A percentile compares a stretch with the other conserved stretches of the same genome.
phyloP scores from a whole-genome alignment of 1,284 basidiomycete genomes.

The Porogramme epimiltina region DNA sequence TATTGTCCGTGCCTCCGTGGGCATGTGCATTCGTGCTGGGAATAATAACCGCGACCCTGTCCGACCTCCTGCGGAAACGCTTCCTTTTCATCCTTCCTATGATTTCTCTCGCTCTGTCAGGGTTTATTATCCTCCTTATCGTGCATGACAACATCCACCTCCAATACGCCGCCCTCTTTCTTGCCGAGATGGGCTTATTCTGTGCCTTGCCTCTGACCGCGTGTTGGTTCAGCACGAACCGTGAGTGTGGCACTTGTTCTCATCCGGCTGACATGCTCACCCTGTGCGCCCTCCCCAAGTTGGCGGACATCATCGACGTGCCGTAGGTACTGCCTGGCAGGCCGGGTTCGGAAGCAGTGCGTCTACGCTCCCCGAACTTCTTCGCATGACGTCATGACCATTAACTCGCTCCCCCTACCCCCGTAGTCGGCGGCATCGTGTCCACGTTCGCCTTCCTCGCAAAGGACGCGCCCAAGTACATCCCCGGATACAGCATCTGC shows the following conservation, averaged over 20 bases:
- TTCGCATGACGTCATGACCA: too few relatives aligned
- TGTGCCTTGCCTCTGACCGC: slow-evolving; percentile 33
- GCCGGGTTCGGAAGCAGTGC: slow-evolving; percentile 33
- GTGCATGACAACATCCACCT: slow-evolving; percentile 30
- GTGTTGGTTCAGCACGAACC: slow-evolving; percentile 37
- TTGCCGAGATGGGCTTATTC: slow-evolving; percentile 33
- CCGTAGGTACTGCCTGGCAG: slow-evolving; percentile 32
- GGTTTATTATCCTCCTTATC: slow-evolving; percentile 31
- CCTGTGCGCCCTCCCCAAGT: slow-evolving; percentile 22
- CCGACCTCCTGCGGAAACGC: slow-evolving; percentile 28
- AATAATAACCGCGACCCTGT: slow-evolving; percentile 29
- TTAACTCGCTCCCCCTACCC: background rate
- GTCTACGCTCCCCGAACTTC: slow-evolving; percentile 9
- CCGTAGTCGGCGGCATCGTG: slow-evolving; percentile 33
- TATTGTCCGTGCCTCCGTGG: slow-evolving; percentile 55
- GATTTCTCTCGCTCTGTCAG: slow-evolving; percentile 25
- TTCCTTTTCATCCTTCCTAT: slow-evolving; percentile 31
- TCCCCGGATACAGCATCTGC: slow-evolving; percentile 32
- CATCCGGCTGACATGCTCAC: too few relatives aligned
- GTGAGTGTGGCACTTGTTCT: slow-evolving; percentile 25
- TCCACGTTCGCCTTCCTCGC: slow-evolving; percentile 33
- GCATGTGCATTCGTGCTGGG: slow-evolving; percentile 34
- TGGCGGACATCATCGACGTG: slow-evolving; percentile 31
- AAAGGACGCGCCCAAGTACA: slow-evolving; percentile 33
- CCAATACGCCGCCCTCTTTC: slow-evolving; percentile 35